Percentiles rank a stretch among this genome's conserved stretches.
Evolutionary conservation across 2,329 filamentous ascomycete species (phyloP).

Genomic region (Exserohilum turcica): DNA sequence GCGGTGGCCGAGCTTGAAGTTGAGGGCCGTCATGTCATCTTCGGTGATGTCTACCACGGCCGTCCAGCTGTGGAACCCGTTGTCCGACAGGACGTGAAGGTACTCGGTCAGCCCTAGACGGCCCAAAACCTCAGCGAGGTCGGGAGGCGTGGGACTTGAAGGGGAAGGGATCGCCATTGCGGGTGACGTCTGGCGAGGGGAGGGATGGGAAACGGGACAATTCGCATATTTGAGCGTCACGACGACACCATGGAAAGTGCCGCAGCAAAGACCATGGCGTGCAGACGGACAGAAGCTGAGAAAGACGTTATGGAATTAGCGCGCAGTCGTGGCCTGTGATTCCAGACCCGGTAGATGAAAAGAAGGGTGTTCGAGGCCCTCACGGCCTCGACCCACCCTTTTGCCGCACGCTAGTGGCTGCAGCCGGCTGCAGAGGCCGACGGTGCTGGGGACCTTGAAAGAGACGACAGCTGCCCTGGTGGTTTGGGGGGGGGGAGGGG

Average conservation of each 20-base stretch:
- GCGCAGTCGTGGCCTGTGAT: conserved; percentile 20
- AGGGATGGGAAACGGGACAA: conserved; percentile 20
- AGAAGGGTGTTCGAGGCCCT: conserved; percentile 22
- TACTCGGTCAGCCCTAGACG: conserved; percentile 41
- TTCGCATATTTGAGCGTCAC: conserved; percentile 15
- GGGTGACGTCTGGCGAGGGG: conserved; percentile 23
- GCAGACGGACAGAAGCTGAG: conserved; percentile 9
- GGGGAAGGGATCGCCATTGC: conserved; percentile 36
- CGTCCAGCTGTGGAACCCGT: conserved; percentile 48
- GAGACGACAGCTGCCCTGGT: neutral
- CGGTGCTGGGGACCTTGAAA: neutral
- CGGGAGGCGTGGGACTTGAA: conserved; percentile 24
- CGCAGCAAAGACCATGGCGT: conserved; percentile 3
- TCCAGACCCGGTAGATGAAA: conserved; percentile 19
- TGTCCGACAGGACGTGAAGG: conserved; percentile 33
- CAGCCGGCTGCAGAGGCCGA: neutral
- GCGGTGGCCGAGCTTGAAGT: conserved; percentile 50
- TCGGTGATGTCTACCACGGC: conserved; percentile 50
- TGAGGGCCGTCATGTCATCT: conserved; percentile 43
- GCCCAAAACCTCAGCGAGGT: conserved; percentile 36
- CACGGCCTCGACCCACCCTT: conserved; percentile 10
- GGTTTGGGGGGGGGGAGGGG: neutral
- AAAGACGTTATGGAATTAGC: conserved; percentile 12
- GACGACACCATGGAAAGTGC: conserved; percentile 7
- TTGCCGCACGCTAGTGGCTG: conserved; percentile 8